Conservation (phyloP, 73 alveolate genomes). For the Tetrahymena borealis region DNA sequence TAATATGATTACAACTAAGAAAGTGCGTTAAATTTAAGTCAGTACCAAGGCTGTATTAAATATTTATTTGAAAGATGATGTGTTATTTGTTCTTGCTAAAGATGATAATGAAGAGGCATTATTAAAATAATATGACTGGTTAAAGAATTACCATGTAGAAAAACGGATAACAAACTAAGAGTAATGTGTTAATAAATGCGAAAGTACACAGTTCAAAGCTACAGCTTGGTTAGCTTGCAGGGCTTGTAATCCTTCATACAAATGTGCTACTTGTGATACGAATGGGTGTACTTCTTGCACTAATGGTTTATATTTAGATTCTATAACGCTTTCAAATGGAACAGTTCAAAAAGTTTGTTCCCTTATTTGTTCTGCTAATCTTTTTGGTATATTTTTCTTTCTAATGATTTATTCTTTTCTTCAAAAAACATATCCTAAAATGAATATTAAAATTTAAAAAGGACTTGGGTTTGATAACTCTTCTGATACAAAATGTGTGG, state of each 20-base stretch:
- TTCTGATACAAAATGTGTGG: neutral
- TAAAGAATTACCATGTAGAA: neutral
- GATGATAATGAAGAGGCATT: neutral
- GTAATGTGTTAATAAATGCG: neutral
- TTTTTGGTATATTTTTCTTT: neutral
- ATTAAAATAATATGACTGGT: neutral
- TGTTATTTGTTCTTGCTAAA: neutral
- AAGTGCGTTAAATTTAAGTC: neutral
- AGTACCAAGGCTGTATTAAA: neutral
- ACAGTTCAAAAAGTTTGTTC: neutral
- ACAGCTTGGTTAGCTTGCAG: neutral
- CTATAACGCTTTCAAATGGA: neutral
- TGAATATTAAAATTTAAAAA: neutral
- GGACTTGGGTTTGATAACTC: neutral
- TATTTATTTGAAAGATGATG: neutral
- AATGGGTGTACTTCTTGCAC: neutral
- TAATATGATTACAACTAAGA: neutral
- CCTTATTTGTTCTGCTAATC: neutral
- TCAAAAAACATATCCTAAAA: too few species aligned
- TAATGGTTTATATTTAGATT: neutral
- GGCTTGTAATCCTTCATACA: neutral
- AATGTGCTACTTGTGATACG: neutral
- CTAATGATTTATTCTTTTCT: neutral
- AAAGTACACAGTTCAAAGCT: neutral
- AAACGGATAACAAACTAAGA: neutral